Base-by-base conservation (phyloP, 75 land plant species). In the Picea glauca region DNA sequence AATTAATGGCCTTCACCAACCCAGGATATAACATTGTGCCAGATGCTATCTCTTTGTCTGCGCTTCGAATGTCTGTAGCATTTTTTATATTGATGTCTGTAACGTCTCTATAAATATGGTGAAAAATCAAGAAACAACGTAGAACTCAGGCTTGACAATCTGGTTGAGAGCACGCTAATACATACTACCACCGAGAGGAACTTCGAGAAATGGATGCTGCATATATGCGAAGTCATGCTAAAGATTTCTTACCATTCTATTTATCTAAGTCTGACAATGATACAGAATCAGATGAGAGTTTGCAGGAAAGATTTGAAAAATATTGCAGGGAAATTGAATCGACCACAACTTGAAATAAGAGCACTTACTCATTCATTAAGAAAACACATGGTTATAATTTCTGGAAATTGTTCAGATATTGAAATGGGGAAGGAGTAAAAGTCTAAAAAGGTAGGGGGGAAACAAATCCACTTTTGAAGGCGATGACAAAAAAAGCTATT, bases 391-490 rank as follows among this genome's bases (percentile, higher is more conserved):
- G 68, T 84, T 60, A 87, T 96, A 72, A 88, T 81, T 76, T 89
- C 99, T 35, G 93, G 90, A 12, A 86, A 87, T 26, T 88, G 87
- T 68, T 89, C 96, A 72, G 91, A 92, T 77, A 93, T 96, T 62
- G 98, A 96, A 80, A 96, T 96, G 99, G 99, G 99, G 11, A 92
- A 92, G 74, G 97, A 94, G 76, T 92, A 89, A 81, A 85, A 88
- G 75, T 67, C 82, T 12, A 84, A 84, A 21, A 58, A 30, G 9
- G 86, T 62, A 33, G 46, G 64, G 50, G 79, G 56, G 31, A 26
- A 26, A 26, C 26, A 26, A 26, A 26, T 26, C 26, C 26, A 26
- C 26, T 26, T 26, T 26, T 26, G 26, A 26, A 26, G 26, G 26
- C 26, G 26, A 26, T 26, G 26, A 26, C 26, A 26, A 26, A 26